phyloP scores from a whole-genome alignment of 1,139 yeast genomes.

The Diutina ranongensis region DNA sequence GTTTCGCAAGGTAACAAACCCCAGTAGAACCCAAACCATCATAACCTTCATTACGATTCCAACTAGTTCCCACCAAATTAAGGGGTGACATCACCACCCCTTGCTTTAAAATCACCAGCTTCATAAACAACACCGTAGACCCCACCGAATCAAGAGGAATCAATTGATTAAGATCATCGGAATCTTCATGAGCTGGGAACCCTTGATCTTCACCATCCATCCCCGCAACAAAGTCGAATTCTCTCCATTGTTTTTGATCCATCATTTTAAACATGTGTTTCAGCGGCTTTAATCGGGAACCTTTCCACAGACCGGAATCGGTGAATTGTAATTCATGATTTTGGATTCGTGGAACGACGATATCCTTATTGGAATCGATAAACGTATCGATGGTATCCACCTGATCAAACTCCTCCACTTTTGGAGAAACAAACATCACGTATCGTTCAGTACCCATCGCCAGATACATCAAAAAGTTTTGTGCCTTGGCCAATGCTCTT shows the following conservation, averaged over 20 bases:
- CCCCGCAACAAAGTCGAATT: constrained; percentile 27
- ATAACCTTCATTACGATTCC: constrained; percentile 37
- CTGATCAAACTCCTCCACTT: constrained; percentile 21
- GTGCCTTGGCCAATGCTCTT: constrained; percentile 1
- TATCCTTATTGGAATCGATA: constrained; percentile 23
- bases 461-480: constrained; percentile 2
- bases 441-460: constrained; percentile 12
- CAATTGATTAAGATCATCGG: constrained; percentile 11
- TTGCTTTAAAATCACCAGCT: constrained; percentile 28
- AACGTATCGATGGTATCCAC: constrained; percentile 20
- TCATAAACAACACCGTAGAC: constrained; percentile 35
- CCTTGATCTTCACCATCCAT: constrained; percentile 11
- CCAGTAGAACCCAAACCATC: constrained; percentile 48
- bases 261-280: constrained; percentile 20
- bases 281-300: constrained; percentile 26
- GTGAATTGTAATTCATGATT: constrained; percentile 12
- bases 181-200: constrained; percentile 10
- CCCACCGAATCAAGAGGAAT: constrained; percentile 36
- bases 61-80: constrained; percentile 34
- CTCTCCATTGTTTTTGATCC: constrained; percentile 22
- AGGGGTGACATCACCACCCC: constrained; percentile 36
- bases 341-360: constrained; percentile 30
- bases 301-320: constrained; percentile 34
- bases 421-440: constrained; percentile 36
- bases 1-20: constrained; percentile 33